These are phyloP conservation scores for Leishmania arabica DNA, from an alignment of 208 protist species.

Conservation along the genomic window DNA sequence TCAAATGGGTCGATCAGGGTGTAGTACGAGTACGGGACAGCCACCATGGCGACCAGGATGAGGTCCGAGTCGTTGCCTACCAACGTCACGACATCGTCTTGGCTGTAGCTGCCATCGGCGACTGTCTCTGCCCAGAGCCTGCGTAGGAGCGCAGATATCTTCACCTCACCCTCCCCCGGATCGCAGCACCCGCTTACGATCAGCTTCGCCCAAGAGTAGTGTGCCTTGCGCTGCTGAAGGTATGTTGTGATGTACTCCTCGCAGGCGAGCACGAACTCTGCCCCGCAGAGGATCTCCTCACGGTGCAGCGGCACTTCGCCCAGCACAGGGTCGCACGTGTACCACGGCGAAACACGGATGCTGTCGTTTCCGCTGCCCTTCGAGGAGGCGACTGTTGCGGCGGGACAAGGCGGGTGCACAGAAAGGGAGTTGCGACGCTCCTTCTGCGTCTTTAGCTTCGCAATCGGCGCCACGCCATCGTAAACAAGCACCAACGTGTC, in stretches of 20 bases:
- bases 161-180: slow-evolving; percentile 84
- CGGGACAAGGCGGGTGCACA: slow-evolving; percentile 16
- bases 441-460: slow-evolving; percentile 79
- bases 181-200: slow-evolving; percentile 50
- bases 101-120: slow-evolving; percentile 35
- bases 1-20: slow-evolving; percentile 61
- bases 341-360: slow-evolving; percentile 14
- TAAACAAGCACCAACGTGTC: slow-evolving; percentile 68
- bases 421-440: slow-evolving; percentile 41
- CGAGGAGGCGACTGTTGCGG: background rate
- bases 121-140: slow-evolving; percentile 36
- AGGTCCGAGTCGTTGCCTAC: slow-evolving; percentile 88
- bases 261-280: slow-evolving; percentile 77
- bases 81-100: slow-evolving; percentile 66
- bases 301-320: slow-evolving; percentile 44
- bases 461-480: slow-evolving; percentile 72
- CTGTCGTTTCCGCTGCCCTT: background rate
- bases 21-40: slow-evolving; percentile 59
- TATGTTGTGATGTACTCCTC: slow-evolving; percentile 42
- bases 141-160: slow-evolving; percentile 66
- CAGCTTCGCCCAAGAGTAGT: slow-evolving; percentile 23
- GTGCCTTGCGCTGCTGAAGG: slow-evolving; percentile 8
- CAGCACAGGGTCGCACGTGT: slow-evolving; percentile 54
- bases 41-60: slow-evolving; percentile 65
- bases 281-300: slow-evolving; percentile 72